Evolutionary conservation across 2,329 filamentous ascomycete species (phyloP).

Genomic region (Botryosphaeria dothidea): DNA sequence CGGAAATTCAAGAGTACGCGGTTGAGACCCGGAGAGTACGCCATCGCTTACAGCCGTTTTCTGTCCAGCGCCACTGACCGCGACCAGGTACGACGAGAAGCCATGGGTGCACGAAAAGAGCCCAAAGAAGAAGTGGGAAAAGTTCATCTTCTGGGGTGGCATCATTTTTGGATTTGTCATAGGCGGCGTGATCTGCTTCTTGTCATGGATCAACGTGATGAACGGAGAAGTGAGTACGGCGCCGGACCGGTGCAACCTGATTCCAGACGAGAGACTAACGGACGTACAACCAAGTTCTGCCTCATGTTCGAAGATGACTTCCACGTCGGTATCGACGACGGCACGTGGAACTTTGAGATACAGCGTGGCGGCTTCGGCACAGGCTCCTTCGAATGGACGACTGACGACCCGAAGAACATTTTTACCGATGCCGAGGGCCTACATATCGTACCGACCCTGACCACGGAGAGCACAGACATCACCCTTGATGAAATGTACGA

Average conservation of each 20-base stretch:
- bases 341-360: slow-evolving; percentile 53
- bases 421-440: slow-evolving; percentile 51
- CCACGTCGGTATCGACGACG: slow-evolving; percentile 38
- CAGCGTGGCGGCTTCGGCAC: slow-evolving; percentile 46
- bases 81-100: slow-evolving; percentile 38
- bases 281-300: slow-evolving; percentile 44
- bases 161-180: slow-evolving; percentile 37
- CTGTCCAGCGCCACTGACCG: background rate
- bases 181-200: slow-evolving; percentile 31
- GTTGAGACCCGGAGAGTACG: slow-evolving; percentile 22
- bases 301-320: slow-evolving; percentile 55
- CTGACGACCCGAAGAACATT: slow-evolving; percentile 48
- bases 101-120: slow-evolving; percentile 37
- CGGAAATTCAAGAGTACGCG: slow-evolving; percentile 40
- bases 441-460: slow-evolving; percentile 52
- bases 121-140: slow-evolving; percentile 37
- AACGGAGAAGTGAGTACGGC: background rate
- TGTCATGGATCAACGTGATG: slow-evolving; percentile 28
- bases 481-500: slow-evolving; percentile 43
- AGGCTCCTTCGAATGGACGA: slow-evolving; percentile 57
- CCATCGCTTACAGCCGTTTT: background rate
- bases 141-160: slow-evolving; percentile 36
- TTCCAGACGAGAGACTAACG: background rate
- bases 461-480: slow-evolving; percentile 39
- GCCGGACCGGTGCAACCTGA: background rate